Conservation (phyloP, 1,284 basidiomycete genomes). For the Dichomitus squalens region DNA sequence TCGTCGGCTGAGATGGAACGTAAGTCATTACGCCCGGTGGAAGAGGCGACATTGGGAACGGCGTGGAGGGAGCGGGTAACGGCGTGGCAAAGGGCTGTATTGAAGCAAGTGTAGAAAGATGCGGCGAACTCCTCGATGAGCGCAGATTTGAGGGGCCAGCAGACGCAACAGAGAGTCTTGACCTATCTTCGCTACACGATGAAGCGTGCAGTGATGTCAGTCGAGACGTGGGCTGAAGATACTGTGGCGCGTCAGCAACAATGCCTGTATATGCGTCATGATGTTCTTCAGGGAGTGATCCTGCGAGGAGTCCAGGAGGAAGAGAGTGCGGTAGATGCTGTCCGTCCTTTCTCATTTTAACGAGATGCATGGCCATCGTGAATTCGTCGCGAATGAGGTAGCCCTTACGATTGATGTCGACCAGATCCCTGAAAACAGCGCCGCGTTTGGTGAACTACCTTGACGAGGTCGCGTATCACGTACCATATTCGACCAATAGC, state of each 20-base stretch:
- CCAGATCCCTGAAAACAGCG: constrained; percentile 22
- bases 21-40: constrained; percentile 2
- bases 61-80: constrained; percentile 3
- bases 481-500: constrained; percentile 28
- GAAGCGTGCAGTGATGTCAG: background rate
- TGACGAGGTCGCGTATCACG: background rate
- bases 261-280: constrained; percentile 17
- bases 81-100: background rate
- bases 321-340: constrained; percentile 22
- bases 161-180: background rate
- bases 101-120: constrained; percentile 1
- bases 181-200: constrained; percentile 2
- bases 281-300: background rate
- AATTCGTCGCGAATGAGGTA: constrained; percentile 30
- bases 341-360: constrained; percentile 24
- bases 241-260: background rate
- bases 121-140: constrained; percentile 15
- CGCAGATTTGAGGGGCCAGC: constrained; percentile 9
- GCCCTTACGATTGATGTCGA: constrained; percentile 28
- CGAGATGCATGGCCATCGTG: constrained; percentile 26
- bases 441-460: background rate
- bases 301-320: constrained; percentile 15
- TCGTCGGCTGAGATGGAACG: constrained; percentile 11
- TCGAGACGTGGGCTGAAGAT: background rate
- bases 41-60: constrained; percentile 17